phyloP scores from a whole-genome alignment of 2,329 filamentous ascomycete genomes.

The Claviceps sp. region DNA sequence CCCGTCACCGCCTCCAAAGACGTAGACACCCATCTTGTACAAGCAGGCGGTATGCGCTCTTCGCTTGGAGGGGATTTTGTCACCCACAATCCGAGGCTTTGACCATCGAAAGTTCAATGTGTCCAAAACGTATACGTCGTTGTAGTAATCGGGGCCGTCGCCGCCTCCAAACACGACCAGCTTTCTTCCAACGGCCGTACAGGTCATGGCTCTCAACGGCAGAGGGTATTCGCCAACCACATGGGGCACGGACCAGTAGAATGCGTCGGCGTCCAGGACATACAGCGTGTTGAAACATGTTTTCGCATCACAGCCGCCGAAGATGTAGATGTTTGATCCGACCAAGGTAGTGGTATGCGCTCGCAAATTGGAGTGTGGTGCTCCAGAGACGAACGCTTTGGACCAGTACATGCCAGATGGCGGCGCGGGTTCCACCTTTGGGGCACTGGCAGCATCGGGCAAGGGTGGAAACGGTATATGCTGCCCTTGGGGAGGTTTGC shows the following conservation, averaged over 20 bases:
- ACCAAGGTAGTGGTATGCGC: constrained; percentile 55
- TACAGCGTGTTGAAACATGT: constrained; percentile 59
- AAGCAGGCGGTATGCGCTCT: constrained; percentile 58
- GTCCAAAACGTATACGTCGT: constrained; percentile 59
- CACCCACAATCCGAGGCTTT: constrained; percentile 45
- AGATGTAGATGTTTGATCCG: constrained; percentile 54
- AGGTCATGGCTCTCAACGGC: constrained; percentile 57
- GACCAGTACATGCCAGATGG: constrained; percentile 65
- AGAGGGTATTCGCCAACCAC: constrained; percentile 52
- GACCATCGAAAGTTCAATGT: constrained; percentile 56
- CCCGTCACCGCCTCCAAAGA: constrained; percentile 60
- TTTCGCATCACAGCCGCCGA: constrained; percentile 53
- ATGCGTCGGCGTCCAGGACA: constrained; percentile 55
- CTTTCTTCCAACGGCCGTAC: constrained; percentile 57
- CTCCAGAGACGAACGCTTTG: constrained; percentile 48
- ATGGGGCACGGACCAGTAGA: constrained; percentile 54
- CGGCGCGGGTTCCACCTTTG: constrained; percentile 48
- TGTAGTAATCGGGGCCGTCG: constrained; percentile 58
- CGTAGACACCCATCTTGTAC: constrained; percentile 54
- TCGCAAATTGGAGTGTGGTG: constrained; percentile 45
- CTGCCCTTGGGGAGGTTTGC: constrained; percentile 22
- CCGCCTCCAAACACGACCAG: constrained; percentile 57
- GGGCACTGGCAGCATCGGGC: constrained; percentile 39
- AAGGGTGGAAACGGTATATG: constrained; percentile 43
- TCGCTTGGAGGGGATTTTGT: constrained; percentile 44